Base-by-base conservation (phyloP, 768 basidiomycete genomes). In the Glaciozyma martinii region DNA sequence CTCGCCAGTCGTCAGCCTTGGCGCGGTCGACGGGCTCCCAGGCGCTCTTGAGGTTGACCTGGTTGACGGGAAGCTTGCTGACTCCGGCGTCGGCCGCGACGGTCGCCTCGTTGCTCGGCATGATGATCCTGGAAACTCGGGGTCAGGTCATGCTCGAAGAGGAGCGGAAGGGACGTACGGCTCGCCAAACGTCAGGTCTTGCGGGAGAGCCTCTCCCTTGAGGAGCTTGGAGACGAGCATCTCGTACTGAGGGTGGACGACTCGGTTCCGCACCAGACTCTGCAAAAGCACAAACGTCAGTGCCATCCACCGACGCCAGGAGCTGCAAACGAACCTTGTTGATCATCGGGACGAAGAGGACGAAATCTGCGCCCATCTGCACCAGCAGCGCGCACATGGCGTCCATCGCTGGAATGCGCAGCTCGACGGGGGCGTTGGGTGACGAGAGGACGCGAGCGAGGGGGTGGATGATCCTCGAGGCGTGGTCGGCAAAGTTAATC, bases 401-500 rank as follows among this genome's bases (percentile, higher is more conserved):
- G 66, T 97, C 92, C 85, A 98, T 87, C 12, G 93, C 89, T 1
- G 88, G 84, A 76, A 83, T 82, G 27, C 89, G 82, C 55, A 98
- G 79, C 63, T 97, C 93, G 42, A 69, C 43, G 0, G 73, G 72
- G 65, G 87, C 87, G 23, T 5, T 3, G 2, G 82, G 80, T 43
- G 80, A 80, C 49, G 85, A 85, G 62, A 99, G 79, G 3, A 97
- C 88, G 44, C 95, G 83, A 47, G 90, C 87, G 30, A 99, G 81
- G 7, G 95, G 93, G 72, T 98, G 95, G 10, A 99, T 89, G 72
- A 98, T 95, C 29, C 94, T 85, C 15, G 91, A 94, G 27, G 95
- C 91, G 69, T 98, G 94, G 73, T 98, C 95, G 5, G 90, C 91
- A 74, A 99, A 97, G 77, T 98, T 97, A 71, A 98, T 90, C 62